Conservation (phyloP, 140 eudicot genomes). For the Oenanthe javanica region DNA sequence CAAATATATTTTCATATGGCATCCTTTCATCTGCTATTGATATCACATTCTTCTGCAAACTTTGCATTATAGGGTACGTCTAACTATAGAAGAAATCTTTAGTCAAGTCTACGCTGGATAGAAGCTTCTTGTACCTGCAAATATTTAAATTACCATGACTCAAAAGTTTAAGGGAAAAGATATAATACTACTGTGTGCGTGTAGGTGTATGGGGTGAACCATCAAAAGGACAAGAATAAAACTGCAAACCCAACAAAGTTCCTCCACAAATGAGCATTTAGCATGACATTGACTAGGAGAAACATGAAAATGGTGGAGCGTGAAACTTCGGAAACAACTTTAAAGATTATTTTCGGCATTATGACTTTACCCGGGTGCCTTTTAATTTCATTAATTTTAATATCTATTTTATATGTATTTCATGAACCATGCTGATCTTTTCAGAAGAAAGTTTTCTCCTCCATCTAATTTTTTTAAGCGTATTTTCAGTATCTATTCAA, state of each 20-base stretch:
- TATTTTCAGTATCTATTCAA: not conserved
- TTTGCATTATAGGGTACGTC: conserved; percentile 88
- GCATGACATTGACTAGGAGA: not conserved
- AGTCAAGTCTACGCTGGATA: conserved; percentile 86
- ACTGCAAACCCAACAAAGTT: not conserved
- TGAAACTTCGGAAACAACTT: not conserved
- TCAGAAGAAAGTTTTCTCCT: not conserved
- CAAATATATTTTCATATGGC: conserved; percentile 83
- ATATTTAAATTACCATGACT: not conserved
- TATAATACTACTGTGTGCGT: not conserved
- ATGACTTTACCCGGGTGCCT: not conserved
- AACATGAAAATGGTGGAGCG: not conserved
- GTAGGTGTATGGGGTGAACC: not conserved
- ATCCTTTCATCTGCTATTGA: conserved; percentile 58
- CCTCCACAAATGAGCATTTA: not conserved
- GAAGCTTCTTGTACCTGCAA: conserved; percentile 94
- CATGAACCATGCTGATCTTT: not conserved
- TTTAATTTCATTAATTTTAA: not conserved
- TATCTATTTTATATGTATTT: not conserved
- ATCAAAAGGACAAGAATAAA: not conserved
- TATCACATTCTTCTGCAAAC: conserved; percentile 75
- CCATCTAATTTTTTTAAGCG: not conserved
- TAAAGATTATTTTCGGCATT: not conserved
- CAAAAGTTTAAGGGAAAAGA: not conserved
- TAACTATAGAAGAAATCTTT: conserved; percentile 93